Evolutionary conservation across 345 rosid genomes (phyloP).

Genomic region (Camelina hispida): DNA sequence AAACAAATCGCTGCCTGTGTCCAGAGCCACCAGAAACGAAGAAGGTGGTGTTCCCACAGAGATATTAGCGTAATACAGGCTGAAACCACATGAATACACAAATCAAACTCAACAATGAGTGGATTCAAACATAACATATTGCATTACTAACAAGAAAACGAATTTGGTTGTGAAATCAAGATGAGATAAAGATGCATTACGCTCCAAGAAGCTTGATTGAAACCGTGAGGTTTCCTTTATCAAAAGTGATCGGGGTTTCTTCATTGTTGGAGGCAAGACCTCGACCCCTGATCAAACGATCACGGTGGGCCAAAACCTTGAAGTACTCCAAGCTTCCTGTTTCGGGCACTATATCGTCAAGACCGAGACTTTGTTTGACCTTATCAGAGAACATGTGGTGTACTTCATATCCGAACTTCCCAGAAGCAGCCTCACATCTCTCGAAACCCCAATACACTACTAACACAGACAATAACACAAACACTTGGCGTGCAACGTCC

Average conservation of each 20-base stretch:
- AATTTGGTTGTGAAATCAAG: background rate
- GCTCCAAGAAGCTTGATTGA: conserved; percentile 30
- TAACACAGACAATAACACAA: conserved; percentile 39
- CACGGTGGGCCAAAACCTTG: conserved; percentile 67
- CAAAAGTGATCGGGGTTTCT: conserved; percentile 57
- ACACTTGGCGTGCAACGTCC: conserved; percentile 19
- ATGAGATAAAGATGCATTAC: conserved; percentile 45
- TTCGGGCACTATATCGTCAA: conserved; percentile 30
- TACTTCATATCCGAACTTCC: conserved; percentile 36
- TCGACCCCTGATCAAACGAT: conserved; percentile 68
- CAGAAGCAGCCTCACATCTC: conserved; percentile 37
- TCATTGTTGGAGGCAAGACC: conserved; percentile 53
- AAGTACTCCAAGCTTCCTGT: conserved; percentile 34
- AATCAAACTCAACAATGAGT: conserved; percentile 1
- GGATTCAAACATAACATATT: background rate
- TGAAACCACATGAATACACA: conserved; percentile 43
- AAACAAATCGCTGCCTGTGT: conserved; percentile 84
- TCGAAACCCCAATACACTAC: conserved; percentile 30
- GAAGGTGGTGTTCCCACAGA: conserved; percentile 75
- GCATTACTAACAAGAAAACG: conserved; percentile 4
- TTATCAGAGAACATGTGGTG: conserved; percentile 42
- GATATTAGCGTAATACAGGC: conserved; percentile 82
- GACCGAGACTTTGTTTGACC: conserved; percentile 26
- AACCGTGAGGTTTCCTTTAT: conserved; percentile 62
- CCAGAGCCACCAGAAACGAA: conserved; percentile 80